Base-by-base conservation (phyloP, 1,284 basidiomycete species). In the Lentinula novae-zelandiae region DNA sequence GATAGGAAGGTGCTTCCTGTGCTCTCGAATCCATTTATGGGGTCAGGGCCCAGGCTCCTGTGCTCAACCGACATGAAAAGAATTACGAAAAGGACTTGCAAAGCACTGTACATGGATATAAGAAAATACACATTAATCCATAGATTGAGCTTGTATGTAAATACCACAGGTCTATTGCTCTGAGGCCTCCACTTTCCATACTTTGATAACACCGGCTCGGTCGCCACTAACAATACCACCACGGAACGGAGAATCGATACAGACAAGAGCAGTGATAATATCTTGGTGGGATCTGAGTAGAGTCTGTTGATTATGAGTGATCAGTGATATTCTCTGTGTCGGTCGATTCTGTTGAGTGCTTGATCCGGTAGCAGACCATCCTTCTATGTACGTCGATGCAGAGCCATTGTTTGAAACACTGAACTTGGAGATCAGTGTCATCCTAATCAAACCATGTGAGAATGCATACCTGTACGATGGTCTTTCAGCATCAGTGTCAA, bases 151-250 rank as follows among this genome's bases (percentile, higher is more conserved):
- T 27, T 27, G 33, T 27, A 33, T 57, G 52, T 40, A 51, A 17
- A 27, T 31, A 42, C 31, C 42, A 40, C n/a, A 58, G 40, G 73
- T 56, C 57, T 62, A 60, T 27, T 42, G 36, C 46, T 82, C 81
- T 1, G 72, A 65, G 39, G 75, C 71, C 49, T 91, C 89, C 12
- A 91, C 82, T 61, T 88, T 80, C 89, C 90, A 94, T 1, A 94
- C 88, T 70, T 94, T 94, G 62, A 95, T 81, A 31, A 86, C 85
- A 2, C 92, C 92, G 17, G 86, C 78, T 40, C 90, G 80, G 70
- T 96, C 95, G 2, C 90, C 94, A 64, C 91, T 95, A 9, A 96
- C 83, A 49, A 96, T 82, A 3, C 93, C 92, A 15, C 90, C 90
- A 53, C 90, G 80, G 75, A 96, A 96, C 0, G 94, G 94, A 0